A percentile compares a stretch with the other conserved stretches of the same genome.
Evolutionary conservation across 2,329 filamentous ascomycete species (phyloP).

Genomic region (Rugonectria rugulosa): DNA sequence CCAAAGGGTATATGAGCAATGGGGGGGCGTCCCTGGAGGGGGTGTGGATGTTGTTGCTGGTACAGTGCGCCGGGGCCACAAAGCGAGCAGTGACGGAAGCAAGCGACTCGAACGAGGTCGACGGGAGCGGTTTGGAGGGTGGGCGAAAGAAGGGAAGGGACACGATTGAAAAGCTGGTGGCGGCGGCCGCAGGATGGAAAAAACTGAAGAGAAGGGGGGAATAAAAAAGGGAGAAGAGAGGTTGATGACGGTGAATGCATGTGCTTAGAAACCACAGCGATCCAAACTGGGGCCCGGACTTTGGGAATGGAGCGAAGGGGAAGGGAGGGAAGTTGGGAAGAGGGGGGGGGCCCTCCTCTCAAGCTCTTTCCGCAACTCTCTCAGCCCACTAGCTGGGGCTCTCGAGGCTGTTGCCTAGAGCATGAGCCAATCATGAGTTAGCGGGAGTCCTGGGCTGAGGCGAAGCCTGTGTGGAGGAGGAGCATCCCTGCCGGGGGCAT

Average conservation of each 20-base stretch:
- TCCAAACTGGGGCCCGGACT: neutral
- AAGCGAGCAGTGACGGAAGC: slow-evolving; percentile 10
- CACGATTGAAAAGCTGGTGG: slow-evolving; percentile 9
- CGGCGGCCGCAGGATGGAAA: slow-evolving; percentile 33
- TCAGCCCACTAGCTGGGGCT: slow-evolving; percentile 37
- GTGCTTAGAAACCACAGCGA: slow-evolving; percentile 42
- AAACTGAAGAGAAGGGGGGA: slow-evolving; percentile 13
- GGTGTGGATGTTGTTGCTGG: slow-evolving; percentile 8
- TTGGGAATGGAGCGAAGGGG: slow-evolving; percentile 10
- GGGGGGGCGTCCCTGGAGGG: slow-evolving; percentile 24
- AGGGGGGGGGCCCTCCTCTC: too few relatives aligned
- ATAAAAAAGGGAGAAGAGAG: slow-evolving; percentile 20
- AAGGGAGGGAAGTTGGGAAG: neutral
- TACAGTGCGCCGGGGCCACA: slow-evolving; percentile 1
- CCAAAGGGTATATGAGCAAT: slow-evolving; percentile 39
- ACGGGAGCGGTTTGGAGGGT: slow-evolving; percentile 3
- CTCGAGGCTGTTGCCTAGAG: slow-evolving; percentile 45
- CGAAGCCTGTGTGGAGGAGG: slow-evolving; percentile 39
- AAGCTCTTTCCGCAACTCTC: slow-evolving; percentile 8
- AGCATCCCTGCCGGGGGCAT: slow-evolving; percentile 26
- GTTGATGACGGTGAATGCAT: slow-evolving; percentile 25
- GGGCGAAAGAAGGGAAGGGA: slow-evolving; percentile 9
- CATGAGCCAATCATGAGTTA: slow-evolving; percentile 29
- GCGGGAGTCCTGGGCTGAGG: slow-evolving; percentile 35
- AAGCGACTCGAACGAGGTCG: slow-evolving; percentile 5